phyloP scores from a whole-genome alignment of 2,329 filamentous ascomycete species.

The Periconia digitata region DNA sequence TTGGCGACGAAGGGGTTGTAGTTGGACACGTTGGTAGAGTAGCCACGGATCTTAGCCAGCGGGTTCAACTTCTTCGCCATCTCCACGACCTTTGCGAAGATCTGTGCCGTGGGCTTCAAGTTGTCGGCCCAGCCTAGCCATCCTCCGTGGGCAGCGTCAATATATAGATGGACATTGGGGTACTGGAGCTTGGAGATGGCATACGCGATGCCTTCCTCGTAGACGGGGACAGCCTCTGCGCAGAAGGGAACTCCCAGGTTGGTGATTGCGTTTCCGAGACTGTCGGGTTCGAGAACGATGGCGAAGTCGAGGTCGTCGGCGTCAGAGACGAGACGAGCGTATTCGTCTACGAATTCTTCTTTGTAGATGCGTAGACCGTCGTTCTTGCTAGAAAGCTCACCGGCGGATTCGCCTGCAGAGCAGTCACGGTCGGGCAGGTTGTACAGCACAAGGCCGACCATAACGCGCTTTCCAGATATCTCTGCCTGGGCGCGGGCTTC shows the following conservation, averaged over 20 bases:
- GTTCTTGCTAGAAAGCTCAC: conserved; percentile 30
- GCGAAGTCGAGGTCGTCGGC: conserved; percentile 30
- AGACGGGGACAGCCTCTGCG: conserved; percentile 23
- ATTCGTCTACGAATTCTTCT: conserved; percentile 30
- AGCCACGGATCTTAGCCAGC: conserved; percentile 25
- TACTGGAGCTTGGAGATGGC: conserved; percentile 30
- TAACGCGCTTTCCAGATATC: conserved; percentile 13
- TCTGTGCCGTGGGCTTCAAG: conserved; percentile 24
- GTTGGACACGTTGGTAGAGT: conserved; percentile 29
- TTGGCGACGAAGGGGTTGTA: conserved; percentile 29
- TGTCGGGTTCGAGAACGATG: conserved; percentile 32
- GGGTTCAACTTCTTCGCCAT: conserved; percentile 24
- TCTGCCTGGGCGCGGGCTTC: conserved; percentile 22
- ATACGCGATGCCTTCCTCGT: conserved; percentile 33
- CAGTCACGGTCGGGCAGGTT: conserved; percentile 87
- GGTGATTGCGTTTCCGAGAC: conserved; percentile 30
- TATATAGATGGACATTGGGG: conserved; percentile 31
- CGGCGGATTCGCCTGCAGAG: conserved; percentile 74
- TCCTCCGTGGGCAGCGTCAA: conserved; percentile 33
- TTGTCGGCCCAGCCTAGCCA: conserved; percentile 36
- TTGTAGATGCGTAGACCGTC: conserved; percentile 24
- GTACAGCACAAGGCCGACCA: conserved; percentile 70
- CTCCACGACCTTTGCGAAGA: conserved; percentile 22
- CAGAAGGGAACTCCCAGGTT: conserved; percentile 27
- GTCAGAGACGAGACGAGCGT: conserved; percentile 23